Conservation (phyloP, 1,284 basidiomycete species). For the Schizopora paradoxa region DNA sequence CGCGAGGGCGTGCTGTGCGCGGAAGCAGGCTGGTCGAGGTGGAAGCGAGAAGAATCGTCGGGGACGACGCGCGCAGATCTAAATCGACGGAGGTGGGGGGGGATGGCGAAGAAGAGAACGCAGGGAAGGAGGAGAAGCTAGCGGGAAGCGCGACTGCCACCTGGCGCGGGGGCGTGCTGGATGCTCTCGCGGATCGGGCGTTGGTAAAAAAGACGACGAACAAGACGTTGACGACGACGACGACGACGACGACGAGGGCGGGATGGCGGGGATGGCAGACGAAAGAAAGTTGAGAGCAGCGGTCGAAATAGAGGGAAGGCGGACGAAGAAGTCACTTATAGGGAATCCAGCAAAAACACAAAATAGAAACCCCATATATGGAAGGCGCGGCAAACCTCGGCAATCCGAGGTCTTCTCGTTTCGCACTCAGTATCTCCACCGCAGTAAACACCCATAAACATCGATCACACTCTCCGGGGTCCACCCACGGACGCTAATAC, state of each 20-base stretch:
- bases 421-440: background rate
- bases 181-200: constrained; percentile 32
- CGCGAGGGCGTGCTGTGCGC: background rate
- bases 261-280: constrained; percentile 27
- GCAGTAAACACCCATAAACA: constrained; percentile 11
- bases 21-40: background rate
- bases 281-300: constrained; percentile 32
- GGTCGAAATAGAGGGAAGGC: constrained; percentile 23
- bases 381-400: constrained; percentile 8
- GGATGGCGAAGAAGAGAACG: constrained; percentile 15
- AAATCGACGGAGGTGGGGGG: constrained; percentile 17
- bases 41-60: background rate
- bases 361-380: constrained; percentile 3
- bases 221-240: constrained; percentile 66
- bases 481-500: constrained; percentile 5
- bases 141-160: background rate
- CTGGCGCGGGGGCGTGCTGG: constrained; percentile 23
- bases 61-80: constrained; percentile 14
- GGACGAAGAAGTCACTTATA: constrained; percentile 1
- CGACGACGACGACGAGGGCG: constrained; percentile 33
- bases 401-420: constrained; percentile 11
- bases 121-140: constrained; percentile 3
- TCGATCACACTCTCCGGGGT: constrained; percentile 15
- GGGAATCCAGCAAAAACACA: background rate
- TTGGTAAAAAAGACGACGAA: constrained; percentile 40